A percentile compares a stretch with the other conserved stretches of the same genome.
These are phyloP conservation scores for Polychytrium aggregatum DNA, from an alignment of 192 early-diverging fungal genomes.

Conservation along the genomic window DNA sequence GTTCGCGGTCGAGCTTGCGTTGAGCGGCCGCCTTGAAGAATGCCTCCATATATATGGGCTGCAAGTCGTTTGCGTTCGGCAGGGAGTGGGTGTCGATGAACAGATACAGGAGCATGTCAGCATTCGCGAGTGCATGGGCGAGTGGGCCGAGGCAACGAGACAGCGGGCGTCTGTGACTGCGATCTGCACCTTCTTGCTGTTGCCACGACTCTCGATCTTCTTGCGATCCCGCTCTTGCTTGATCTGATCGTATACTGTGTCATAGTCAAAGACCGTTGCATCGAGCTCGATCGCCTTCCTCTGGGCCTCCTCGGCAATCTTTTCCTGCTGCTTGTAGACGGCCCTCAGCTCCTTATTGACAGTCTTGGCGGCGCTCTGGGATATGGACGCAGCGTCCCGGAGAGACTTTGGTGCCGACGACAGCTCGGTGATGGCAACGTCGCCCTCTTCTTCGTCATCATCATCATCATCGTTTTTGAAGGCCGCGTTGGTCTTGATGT, in stretches of 20 bases:
- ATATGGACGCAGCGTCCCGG: background rate
- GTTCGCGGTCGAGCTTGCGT: constrained; percentile 59
- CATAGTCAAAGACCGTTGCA: constrained; percentile 65
- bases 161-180: no score
- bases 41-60: constrained; percentile 57
- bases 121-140: no score
- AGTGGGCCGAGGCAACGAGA: no score
- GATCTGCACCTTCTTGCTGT: constrained; percentile 33
- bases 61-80: no score
- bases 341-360: constrained; percentile 12
- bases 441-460: constrained; percentile 5
- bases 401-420: background rate
- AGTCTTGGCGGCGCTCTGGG: background rate
- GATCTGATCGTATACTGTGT: constrained; percentile 62
- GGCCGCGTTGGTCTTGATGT: no score
- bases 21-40: constrained; percentile 51
- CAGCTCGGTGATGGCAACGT: constrained; percentile 5
- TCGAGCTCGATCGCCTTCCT: constrained; percentile 57
- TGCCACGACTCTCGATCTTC: constrained; percentile 33
- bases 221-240: constrained; percentile 46
- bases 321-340: constrained; percentile 5
- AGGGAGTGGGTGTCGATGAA: no score
- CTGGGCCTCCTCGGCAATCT: constrained; percentile 29
- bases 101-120: no score
- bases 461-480: no score